Percentiles rank a stretch among this genome's conserved stretches.
Conservation (phyloP, 140 eudicot genomes). For the Anethum foeniculum region DNA sequence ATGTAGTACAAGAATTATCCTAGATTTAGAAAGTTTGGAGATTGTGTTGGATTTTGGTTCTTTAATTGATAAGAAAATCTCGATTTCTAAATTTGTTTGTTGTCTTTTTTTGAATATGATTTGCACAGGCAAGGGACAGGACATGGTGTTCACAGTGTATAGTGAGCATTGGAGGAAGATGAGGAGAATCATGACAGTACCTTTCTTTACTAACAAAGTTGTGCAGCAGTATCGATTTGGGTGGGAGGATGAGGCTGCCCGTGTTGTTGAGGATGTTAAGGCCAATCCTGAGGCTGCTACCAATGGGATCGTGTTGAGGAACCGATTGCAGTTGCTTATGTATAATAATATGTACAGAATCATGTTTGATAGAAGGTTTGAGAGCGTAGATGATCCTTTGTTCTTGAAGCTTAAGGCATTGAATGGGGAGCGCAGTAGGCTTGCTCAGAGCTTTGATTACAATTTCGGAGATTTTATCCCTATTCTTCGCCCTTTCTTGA, state of each 20-base stretch:
- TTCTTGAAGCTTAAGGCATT: slow-evolving; percentile 59
- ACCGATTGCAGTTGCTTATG: slow-evolving; percentile 75
- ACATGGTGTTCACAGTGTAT: slow-evolving; percentile 79
- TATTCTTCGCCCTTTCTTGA: slow-evolving; percentile 76
- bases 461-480: slow-evolving; percentile 92
- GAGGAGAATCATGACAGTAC: slow-evolving; percentile 92
- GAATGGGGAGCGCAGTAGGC: slow-evolving; percentile 85
- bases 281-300: slow-evolving; percentile 50
- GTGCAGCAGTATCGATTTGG: slow-evolving; percentile 65
- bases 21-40: no score
- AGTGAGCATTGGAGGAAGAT: slow-evolving; percentile 97
- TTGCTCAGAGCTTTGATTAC: slow-evolving; percentile 84
- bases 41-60: neutral
- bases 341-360: slow-evolving; percentile 75
- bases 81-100: no score
- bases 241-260: slow-evolving; percentile 79
- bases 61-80: neutral
- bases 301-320: slow-evolving; percentile 59
- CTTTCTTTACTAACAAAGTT: slow-evolving; percentile 77
- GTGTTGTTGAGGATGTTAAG: slow-evolving; percentile 76
- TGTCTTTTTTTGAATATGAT: neutral
- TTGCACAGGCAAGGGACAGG: slow-evolving; percentile 76
- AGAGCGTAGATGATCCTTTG: slow-evolving; percentile 68
- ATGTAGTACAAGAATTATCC: no score
- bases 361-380: slow-evolving; percentile 74